phyloP scores from a whole-genome alignment of 352 stramenopile genomes.

The Peronospora tabacina region DNA sequence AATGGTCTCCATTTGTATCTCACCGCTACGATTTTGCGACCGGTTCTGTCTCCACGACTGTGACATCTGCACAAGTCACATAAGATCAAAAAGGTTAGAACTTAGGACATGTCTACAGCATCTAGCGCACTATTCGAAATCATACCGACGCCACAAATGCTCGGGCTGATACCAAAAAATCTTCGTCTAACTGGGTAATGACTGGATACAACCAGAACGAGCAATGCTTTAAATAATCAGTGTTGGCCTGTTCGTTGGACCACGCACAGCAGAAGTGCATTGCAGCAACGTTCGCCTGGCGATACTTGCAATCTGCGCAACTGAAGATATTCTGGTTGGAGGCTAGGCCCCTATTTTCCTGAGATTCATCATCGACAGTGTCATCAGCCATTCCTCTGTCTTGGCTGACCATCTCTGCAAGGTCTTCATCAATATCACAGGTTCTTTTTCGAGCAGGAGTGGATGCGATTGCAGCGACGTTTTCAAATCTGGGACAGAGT shows the following conservation, averaged over 20 bases:
- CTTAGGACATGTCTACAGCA: background rate
- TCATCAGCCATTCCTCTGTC: constrained; percentile 9
- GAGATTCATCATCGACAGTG: constrained; percentile 17
- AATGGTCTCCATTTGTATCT: constrained; percentile 78
- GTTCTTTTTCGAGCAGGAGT: constrained; percentile 30
- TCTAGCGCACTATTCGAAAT: background rate
- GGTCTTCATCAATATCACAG: constrained; percentile 43
- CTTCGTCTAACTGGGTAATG: constrained; percentile 81
- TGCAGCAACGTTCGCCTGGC: constrained; percentile 61
- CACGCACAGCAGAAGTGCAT: constrained; percentile 87
- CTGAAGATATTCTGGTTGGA: constrained; percentile 66
- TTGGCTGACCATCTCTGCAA: constrained; percentile 38
- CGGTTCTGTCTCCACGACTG: constrained; percentile 60
- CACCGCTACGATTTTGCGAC: constrained; percentile 57
- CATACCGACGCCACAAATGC: constrained; percentile 69
- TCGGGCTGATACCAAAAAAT: constrained; percentile 62
- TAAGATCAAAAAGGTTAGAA: constrained; percentile 11
- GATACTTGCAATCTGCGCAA: constrained; percentile 80
- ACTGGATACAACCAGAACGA: constrained; percentile 83
- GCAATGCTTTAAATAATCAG: constrained; percentile 86
- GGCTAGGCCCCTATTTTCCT: constrained; percentile 41
- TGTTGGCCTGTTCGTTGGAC: constrained; percentile 85
- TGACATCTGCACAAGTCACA: constrained; percentile 37
- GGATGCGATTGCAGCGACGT: constrained; percentile 7
- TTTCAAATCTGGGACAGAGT: constrained; percentile 62